Base-by-base conservation (phyloP, 2,329 filamentous ascomycete species). In the Apiospora marii region DNA sequence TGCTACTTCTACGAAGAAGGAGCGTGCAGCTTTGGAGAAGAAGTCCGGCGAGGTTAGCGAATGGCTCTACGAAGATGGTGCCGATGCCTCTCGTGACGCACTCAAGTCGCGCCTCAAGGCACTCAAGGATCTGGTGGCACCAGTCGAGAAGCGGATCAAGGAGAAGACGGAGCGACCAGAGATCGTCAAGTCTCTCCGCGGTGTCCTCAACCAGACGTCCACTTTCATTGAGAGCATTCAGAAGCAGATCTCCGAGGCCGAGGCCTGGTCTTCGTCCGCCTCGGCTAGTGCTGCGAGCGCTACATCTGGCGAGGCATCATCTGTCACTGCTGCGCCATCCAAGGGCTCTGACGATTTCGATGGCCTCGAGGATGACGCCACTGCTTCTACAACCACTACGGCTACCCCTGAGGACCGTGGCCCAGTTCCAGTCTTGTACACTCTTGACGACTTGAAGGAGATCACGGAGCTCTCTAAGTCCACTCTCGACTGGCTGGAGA, bases 61-160 rank as follows among this genome's bases (percentile, higher is more conserved):
- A 14, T 99, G 96, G 96, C 90, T 99, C 73, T 96, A 98, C 80
- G 93, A 90, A 22, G 95, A 95, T 67, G 94, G 96, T 72, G 88
- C 89, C 22, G 91, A 95, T 68, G 95, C 96, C 5, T 87, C 89
- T 48, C 92, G 91, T 72, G 90, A 93, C 3, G 91, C 92, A 68
- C 89, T 99, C 78, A 93, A 92, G 81, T 87, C 89, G 71, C 94
- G 92, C 80, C 89, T 97, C 69, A 92, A 94, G 82, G 89, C 89
- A 64, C 89, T 99, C 69, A 92, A 94, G 80, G 89, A 91, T 70
- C 89, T 98, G 67, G 93, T 95, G 70, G 86, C 90, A 44, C 96
- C 95, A 1, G 91, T 98, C 37, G 88, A 94, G 76, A 91, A 89
- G 79, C 90, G 96, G 73, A 91, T 92, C 68, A 88, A 92, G 22